These are phyloP conservation scores for Cladophialophora exuberans DNA, from an alignment of 2,329 filamentous ascomycete species.

Conservation along the genomic window DNA sequence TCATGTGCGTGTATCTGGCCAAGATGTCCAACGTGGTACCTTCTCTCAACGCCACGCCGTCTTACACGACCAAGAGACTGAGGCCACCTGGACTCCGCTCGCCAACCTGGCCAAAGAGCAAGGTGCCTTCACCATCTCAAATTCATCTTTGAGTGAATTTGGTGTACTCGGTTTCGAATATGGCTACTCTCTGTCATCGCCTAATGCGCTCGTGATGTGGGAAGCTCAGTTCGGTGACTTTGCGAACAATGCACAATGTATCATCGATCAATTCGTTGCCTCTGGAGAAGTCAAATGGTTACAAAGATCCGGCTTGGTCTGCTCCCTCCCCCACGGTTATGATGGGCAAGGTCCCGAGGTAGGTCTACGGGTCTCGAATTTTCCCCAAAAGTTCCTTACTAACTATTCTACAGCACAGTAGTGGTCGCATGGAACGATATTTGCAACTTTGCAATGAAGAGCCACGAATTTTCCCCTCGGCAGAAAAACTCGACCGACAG, in stretches of 20 bases:
- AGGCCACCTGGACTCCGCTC: constrained; percentile 89
- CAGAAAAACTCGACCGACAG: constrained; percentile 90
- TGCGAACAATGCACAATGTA: constrained; percentile 98
- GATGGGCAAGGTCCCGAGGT: constrained; percentile 93
- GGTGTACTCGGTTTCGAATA: constrained; percentile 94
- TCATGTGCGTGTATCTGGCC: constrained; percentile 95
- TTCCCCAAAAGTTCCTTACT: neutral
- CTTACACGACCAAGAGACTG: constrained; percentile 94
- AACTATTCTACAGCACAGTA: constrained; percentile 7
- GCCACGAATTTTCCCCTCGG: constrained; percentile 84
- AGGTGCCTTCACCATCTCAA: constrained; percentile 93
- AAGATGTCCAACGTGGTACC: constrained; percentile 98
- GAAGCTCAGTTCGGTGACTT: constrained; percentile 99
- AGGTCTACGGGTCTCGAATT: neutral
- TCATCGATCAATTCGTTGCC: constrained; percentile 98
- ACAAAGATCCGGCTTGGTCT: constrained; percentile 92
- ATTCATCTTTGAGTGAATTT: constrained; percentile 82
- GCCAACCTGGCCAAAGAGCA: constrained; percentile 89
- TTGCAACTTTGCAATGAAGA: constrained; percentile 98
- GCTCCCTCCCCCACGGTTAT: constrained; percentile 96
- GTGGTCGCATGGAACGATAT: constrained; percentile 91
- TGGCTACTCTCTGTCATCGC: constrained; percentile 94
- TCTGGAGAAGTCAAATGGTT: constrained; percentile 99
- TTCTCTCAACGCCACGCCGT: constrained; percentile 98
- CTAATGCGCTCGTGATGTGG: constrained; percentile 98